Percentiles rank a stretch among this genome's conserved stretches.
phyloP scores from a whole-genome alignment of 2,329 filamentous ascomycete genomes.

The Plectosphaerella cucumerina region DNA sequence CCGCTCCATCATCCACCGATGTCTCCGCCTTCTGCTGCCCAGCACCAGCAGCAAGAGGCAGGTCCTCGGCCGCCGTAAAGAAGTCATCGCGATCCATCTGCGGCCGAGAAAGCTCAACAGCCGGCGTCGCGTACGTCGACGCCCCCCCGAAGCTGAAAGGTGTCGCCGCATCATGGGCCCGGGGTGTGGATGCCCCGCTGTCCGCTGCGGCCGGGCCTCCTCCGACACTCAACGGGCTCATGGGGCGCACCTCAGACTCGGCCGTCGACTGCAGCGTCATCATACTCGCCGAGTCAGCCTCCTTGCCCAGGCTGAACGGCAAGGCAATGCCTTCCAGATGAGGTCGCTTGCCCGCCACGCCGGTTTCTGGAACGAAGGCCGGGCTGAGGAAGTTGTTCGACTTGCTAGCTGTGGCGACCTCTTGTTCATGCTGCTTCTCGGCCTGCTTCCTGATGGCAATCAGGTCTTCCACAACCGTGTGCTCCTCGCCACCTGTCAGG shows the following conservation, averaged over 20 bases:
- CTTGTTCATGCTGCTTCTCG: constrained; percentile 16
- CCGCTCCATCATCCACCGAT: too few species aligned
- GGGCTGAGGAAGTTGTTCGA: constrained; percentile 37
- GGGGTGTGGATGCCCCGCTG: background rate
- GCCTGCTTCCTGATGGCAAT: constrained; percentile 35
- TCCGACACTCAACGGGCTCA: constrained; percentile 21
- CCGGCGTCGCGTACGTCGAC: background rate
- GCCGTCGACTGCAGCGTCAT: constrained; percentile 52
- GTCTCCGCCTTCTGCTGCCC: background rate
- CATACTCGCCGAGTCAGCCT: constrained; percentile 66
- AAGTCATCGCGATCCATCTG: constrained; percentile 43
- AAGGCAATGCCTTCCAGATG: constrained; percentile 66
- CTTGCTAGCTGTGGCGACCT: constrained; percentile 18
- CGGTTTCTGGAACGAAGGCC: constrained; percentile 39
- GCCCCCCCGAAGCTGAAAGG: background rate
- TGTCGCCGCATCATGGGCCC: background rate
- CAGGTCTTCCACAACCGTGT: constrained; percentile 38
- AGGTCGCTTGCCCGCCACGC: constrained; percentile 57
- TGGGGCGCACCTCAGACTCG: constrained; percentile 24
- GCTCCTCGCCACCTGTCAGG: constrained; percentile 22
- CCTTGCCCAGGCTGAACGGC: constrained; percentile 65
- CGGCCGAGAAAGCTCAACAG: constrained; percentile 23
- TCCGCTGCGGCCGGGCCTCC: background rate
- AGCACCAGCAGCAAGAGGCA: constrained; percentile 24
- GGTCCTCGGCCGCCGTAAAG: constrained; percentile 45